Conservation (phyloP, 1,284 basidiomycete species). For the Singerocomus rubriflavus region DNA sequence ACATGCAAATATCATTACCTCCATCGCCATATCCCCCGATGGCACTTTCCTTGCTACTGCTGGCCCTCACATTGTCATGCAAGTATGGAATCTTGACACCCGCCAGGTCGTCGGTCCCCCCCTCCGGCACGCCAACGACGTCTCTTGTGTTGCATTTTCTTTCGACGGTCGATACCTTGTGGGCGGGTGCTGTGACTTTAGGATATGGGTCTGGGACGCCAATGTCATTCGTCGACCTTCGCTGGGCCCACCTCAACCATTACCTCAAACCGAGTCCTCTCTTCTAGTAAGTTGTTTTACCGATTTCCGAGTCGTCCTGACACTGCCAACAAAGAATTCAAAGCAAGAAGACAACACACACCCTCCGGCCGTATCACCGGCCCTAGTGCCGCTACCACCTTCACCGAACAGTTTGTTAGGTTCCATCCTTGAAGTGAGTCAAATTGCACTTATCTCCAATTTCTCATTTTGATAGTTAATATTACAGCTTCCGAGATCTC, state of each 20-base stretch:
- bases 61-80: conserved; percentile 29
- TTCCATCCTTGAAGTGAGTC: conserved; percentile 24
- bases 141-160: conserved; percentile 31
- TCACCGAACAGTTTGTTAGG: conserved; percentile 21
- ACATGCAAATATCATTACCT: conserved; percentile 29
- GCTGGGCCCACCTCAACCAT: conserved; percentile 5
- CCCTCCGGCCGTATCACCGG: conserved; percentile 14
- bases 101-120: conserved; percentile 17
- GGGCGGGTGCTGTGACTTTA: conserved; percentile 30
- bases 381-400: conserved; percentile 23
- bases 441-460: background rate
- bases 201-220: conserved; percentile 34
- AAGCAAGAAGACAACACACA: conserved; percentile 4
- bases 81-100: conserved; percentile 29
- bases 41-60: conserved; percentile 31
- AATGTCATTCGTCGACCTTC: conserved; percentile 18
- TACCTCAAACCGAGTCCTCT: conserved; percentile 6
- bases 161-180: conserved; percentile 28
- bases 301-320: conserved; percentile 3
- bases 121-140: conserved; percentile 31
- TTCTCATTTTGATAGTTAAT: background rate
- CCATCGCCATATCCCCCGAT: conserved; percentile 32
- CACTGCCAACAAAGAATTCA: conserved; percentile 11
- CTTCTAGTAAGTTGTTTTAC: conserved; percentile 13
- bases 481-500: conserved; percentile 18